phyloP scores from a whole-genome alignment of 306 rosid species.

The Vachellia pachyceras region DNA sequence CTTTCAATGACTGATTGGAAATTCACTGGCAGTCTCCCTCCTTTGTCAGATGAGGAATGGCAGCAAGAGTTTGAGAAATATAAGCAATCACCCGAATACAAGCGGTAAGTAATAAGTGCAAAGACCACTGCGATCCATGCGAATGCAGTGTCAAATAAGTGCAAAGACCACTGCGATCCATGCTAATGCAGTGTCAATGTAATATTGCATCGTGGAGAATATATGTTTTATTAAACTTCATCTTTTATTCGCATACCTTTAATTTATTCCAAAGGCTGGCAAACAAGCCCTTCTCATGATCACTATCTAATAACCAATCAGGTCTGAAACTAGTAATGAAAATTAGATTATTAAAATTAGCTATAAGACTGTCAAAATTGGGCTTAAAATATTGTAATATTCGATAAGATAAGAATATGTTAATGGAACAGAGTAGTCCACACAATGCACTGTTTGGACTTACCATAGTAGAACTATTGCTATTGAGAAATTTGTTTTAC shows the following conservation, averaged over 20 bases:
- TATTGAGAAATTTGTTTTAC: neutral
- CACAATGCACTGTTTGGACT: neutral
- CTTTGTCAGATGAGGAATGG: slow-evolving; percentile 76
- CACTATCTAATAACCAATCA: neutral
- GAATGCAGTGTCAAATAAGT: too few species aligned
- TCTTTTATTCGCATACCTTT: neutral
- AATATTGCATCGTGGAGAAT: slow-evolving; percentile 11
- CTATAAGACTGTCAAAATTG: neutral
- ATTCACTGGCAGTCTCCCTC: slow-evolving; percentile 76
- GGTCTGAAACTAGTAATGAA: neutral
- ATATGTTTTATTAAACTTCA: neutral
- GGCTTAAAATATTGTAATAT: neutral
- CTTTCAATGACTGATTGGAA: slow-evolving; percentile 99
- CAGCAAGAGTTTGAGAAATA: slow-evolving; percentile 76
- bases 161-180: neutral
- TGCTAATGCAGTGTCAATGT: neutral
- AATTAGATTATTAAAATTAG: neutral
- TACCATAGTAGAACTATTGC: neutral
- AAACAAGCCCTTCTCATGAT: neutral
- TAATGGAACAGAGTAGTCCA: neutral
- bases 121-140: too few species aligned
- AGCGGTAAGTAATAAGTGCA: slow-evolving; percentile 61
- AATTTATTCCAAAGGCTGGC: too few species aligned
- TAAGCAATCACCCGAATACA: slow-evolving; percentile 85
- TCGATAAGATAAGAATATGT: neutral